phyloP scores from a whole-genome alignment of 2,329 filamentous ascomycete species.

The Hypoxylon rubiginosum region DNA sequence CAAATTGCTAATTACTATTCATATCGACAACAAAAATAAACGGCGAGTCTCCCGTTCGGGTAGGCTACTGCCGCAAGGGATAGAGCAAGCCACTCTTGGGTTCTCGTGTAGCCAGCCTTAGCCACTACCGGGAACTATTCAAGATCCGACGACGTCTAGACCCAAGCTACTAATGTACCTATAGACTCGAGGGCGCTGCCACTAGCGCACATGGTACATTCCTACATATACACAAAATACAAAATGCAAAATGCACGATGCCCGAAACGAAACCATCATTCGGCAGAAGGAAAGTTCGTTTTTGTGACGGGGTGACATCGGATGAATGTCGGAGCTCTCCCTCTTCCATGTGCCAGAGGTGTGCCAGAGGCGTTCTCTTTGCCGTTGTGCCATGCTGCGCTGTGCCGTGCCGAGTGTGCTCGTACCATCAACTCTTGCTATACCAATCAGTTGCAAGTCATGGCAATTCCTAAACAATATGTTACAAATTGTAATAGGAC shows the following conservation, averaged over 20 bases:
- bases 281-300: slow-evolving; percentile 1
- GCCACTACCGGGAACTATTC: slow-evolving; percentile 11
- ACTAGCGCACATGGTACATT: slow-evolving; percentile 20
- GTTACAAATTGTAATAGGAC: slow-evolving; percentile 12
- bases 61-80: slow-evolving; percentile 9
- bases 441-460: slow-evolving; percentile 12
- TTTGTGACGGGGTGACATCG: slow-evolving; percentile 28
- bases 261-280: slow-evolving; percentile 11
- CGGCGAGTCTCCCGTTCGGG: slow-evolving; percentile 11
- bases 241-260: slow-evolving; percentile 24
- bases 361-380: slow-evolving; percentile 15
- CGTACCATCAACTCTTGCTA: slow-evolving; percentile 6
- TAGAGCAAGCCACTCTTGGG: slow-evolving; percentile 13
- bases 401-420: background rate
- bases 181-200: background rate
- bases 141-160: slow-evolving; percentile 10
- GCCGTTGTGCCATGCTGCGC: background rate
- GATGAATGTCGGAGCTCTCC: slow-evolving; percentile 16
- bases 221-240: background rate
- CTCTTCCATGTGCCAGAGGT: slow-evolving; percentile 4
- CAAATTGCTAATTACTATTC: background rate
- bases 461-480: slow-evolving; percentile 13
- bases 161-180: background rate
- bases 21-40: background rate
- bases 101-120: background rate